phyloP scores from a whole-genome alignment of 768 basidiomycete genomes.

The Floccularia luteovirens region DNA sequence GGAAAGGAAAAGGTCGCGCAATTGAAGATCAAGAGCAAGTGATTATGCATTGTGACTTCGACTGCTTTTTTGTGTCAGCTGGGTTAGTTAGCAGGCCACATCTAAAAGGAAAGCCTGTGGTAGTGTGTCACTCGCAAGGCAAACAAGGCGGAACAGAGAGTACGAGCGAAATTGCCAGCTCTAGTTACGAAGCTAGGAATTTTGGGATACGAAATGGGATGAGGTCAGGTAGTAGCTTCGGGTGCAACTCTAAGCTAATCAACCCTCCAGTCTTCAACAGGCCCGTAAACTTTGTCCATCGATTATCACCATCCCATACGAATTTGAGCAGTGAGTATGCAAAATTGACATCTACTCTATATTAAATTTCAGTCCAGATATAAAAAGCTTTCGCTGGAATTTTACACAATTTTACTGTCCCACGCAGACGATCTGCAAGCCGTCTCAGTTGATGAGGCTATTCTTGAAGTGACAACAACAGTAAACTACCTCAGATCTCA shows the following conservation, averaged over 20 bases:
- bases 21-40: slow-evolving; percentile 47
- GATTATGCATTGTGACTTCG: slow-evolving; percentile 93
- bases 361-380: slow-evolving; percentile 44
- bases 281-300: slow-evolving; percentile 70
- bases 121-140: slow-evolving; percentile 93
- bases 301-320: slow-evolving; percentile 80
- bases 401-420: slow-evolving; percentile 89
- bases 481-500: slow-evolving; percentile 33
- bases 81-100: slow-evolving; percentile 76
- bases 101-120: slow-evolving; percentile 80
- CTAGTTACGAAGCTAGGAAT: slow-evolving; percentile 87
- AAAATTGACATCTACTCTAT: not conserved
- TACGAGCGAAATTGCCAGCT: slow-evolving; percentile 92
- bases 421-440: slow-evolving; percentile 91
- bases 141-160: slow-evolving; percentile 63
- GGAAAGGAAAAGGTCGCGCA: slow-evolving; percentile 52
- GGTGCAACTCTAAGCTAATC: not conserved
- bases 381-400: slow-evolving; percentile 74
- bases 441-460: slow-evolving; percentile 93
- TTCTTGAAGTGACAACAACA: slow-evolving; percentile 76
- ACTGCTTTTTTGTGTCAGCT: slow-evolving; percentile 96
- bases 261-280: slow-evolving; percentile 56
- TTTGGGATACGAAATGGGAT: slow-evolving; percentile 92
- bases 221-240: slow-evolving; percentile 47
- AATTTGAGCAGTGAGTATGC: slow-evolving; percentile 68